Base-by-base conservation (phyloP, 2,329 filamentous ascomycete genomes). In the Drechmeria coniospora region DNA sequence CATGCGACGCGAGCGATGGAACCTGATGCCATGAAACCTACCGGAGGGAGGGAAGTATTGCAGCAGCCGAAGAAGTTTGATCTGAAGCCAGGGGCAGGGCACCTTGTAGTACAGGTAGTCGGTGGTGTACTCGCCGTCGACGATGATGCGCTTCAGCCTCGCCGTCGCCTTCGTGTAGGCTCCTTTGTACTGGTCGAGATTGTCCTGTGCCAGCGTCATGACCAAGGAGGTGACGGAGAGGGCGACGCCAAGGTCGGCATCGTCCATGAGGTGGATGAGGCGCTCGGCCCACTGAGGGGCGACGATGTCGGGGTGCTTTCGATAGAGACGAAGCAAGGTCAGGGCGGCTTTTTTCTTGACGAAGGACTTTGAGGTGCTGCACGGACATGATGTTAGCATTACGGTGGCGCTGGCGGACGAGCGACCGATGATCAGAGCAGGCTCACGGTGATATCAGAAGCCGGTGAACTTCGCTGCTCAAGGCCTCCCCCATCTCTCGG, bases 71-170 rank as follows among this genome's bases (percentile, higher is more conserved):
- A 98, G 57, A 12, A 98, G 66, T 58, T 98, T 98, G 45, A 95
- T 80, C 55, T 95, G 86, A 32, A 98, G 75, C 90, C 90, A 98
- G 3, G 90, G 90, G 48, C 90, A 98, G 1, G 90, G 90, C n/a
- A 98, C 90, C 47, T 94, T 94, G 64, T 98, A 98, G 60, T 98
- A 98, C 15, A 94, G 70, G 49, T 98, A 98, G 49, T 95, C 90
- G 31, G 74, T 69, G 1, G 82, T 72, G 45, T 82, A 90, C 42
- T 98, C 87, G 37, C 79, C 78, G 41, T 95, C 87, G 15, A 95
- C 75, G 11, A 94, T 66, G 39, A 95, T 80, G 39, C 81, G 77
- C 59, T 93, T 93, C 43, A 98, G 54, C 31, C 84, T 68, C 35
- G 82, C 79, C 1, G 87, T 87, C 18, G 87, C 87, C 57, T 95